These are phyloP conservation scores for Geranium brycei DNA, from an alignment of 345 rosid species.

Conservation along the genomic window DNA sequence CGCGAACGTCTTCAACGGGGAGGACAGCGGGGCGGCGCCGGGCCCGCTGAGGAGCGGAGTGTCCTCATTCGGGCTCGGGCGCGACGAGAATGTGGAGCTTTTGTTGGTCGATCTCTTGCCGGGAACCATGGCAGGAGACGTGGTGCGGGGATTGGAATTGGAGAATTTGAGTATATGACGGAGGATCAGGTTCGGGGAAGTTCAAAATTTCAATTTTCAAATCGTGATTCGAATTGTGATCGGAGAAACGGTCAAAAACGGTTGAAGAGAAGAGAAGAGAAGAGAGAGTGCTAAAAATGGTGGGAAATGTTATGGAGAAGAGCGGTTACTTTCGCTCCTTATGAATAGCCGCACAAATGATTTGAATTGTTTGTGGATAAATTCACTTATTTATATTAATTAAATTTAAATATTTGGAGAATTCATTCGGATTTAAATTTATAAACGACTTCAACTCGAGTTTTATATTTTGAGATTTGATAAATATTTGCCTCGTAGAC, in stretches of 20 bases:
- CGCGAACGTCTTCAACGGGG: slow-evolving; percentile 68
- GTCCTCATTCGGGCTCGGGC: slow-evolving; percentile 26
- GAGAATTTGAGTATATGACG: background rate
- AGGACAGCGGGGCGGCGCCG: slow-evolving; percentile 25
- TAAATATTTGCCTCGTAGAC: too few species aligned
- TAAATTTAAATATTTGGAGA: too few species aligned
- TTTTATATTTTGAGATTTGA: too few species aligned
- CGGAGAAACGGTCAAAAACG: background rate
- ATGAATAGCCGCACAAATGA: background rate
- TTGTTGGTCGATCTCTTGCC: background rate
- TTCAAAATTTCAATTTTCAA: too few species aligned
- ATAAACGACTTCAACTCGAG: too few species aligned
- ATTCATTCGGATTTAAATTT: too few species aligned
- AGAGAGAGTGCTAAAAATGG: background rate
- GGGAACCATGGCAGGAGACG: background rate
- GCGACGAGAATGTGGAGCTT: background rate
- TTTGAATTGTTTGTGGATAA: too few species aligned
- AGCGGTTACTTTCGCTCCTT: background rate
- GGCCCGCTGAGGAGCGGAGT: slow-evolving; percentile 52
- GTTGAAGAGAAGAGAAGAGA: background rate
- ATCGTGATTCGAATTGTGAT: too few species aligned
- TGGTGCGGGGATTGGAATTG: background rate
- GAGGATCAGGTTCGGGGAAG: too few species aligned
- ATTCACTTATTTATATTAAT: too few species aligned
- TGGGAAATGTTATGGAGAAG: background rate